Evolutionary conservation across 1,139 yeast genomes (phyloP), one percentile per base, ranked within the genome.

Genomic region (Kodamaea ohmeri): DNA sequence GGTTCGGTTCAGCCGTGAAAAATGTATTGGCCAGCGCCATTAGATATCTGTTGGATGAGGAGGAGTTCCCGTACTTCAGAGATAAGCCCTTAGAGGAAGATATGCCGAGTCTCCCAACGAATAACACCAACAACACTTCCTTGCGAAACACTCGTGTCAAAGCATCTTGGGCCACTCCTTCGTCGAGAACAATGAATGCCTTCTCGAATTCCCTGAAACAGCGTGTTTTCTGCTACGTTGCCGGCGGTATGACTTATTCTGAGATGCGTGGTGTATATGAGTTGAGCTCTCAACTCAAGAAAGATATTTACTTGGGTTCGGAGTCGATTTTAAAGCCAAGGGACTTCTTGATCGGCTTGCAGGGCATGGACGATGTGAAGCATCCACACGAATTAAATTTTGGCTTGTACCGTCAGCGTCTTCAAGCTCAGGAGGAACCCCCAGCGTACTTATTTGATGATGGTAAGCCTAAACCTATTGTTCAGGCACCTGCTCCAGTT

Each of bases 211-310:
- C 72, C n/a, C 75, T 78, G 32, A 75, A 78, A 47, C 95, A 86
- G 52, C 65, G 92, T 34, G 71, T 90, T 6, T 78, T 90, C 50
- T 79, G 89, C 43, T 92, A 80, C 55, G 76, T 89, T 27, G 85
- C 94, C 1, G 99, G 99, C 16, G 98, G 98, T 8, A 64, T 86
- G 28, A 88, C 97, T 0, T 79, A 83, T 47, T 76, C 90, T 3
- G 99, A 94, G 57, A 65, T 85, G 31, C 74, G 94, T 42, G 73
- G 88, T 4, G 80, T 83, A 11, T 83, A 87, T 50, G 94, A 87
- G 49, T 69, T 89, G 35, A 75, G 88, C 5, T 60, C 67, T 14
- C 62, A 73, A 34, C 69, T 77, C 42, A 78, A 83, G 49, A 82
- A 80, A 54, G 96, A 88, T 47, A 75, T 92, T 21, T 79, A 83